phyloP scores from a whole-genome alignment of 139 green algal species.

The Coccomyxa sp. region DNA sequence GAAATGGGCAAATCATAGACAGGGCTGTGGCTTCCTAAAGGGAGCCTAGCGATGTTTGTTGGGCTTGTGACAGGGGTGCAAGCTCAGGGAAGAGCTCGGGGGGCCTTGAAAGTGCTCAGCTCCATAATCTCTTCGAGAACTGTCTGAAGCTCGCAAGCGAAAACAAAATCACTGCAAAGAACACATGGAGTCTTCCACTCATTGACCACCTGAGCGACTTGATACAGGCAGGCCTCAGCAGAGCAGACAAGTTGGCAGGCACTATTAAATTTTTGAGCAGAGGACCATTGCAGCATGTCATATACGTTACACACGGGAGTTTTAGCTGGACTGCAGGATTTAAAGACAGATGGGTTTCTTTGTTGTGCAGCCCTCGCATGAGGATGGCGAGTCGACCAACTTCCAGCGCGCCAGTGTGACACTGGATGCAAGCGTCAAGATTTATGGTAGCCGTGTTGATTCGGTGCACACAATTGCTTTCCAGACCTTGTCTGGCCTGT shows the following conservation, averaged over 20 bases:
- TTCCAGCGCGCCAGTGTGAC: constrained; percentile 85
- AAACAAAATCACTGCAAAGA: constrained; percentile 72
- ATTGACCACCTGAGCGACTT: constrained; percentile 86
- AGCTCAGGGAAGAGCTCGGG: not conserved
- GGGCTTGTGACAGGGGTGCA: not conserved
- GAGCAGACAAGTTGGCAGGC: too few species aligned
- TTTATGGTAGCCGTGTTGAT: constrained; percentile 86
- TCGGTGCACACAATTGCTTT: constrained; percentile 75
- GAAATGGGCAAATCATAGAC: not conserved
- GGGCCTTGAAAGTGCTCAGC: not conserved
- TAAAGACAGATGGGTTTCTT: too few species aligned
- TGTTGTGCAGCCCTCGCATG: not conserved
- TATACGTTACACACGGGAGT: too few species aligned
- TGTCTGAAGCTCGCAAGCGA: constrained; percentile 79
- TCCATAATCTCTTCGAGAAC: constrained; percentile 55
- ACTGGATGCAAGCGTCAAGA: constrained; percentile 87
- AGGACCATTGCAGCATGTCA: too few species aligned
- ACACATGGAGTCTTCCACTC: constrained; percentile 78
- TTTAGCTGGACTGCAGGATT: too few species aligned
- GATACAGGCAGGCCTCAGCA: not conserved
- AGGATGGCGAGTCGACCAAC: constrained; percentile 50
- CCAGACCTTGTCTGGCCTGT: constrained; percentile 64
- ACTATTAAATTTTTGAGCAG: too few species aligned
- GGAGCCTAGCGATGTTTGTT: too few species aligned
- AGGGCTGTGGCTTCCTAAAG: too few species aligned